Base-by-base conservation (phyloP, 441 rosid species). In the Gossypium lobatum region DNA sequence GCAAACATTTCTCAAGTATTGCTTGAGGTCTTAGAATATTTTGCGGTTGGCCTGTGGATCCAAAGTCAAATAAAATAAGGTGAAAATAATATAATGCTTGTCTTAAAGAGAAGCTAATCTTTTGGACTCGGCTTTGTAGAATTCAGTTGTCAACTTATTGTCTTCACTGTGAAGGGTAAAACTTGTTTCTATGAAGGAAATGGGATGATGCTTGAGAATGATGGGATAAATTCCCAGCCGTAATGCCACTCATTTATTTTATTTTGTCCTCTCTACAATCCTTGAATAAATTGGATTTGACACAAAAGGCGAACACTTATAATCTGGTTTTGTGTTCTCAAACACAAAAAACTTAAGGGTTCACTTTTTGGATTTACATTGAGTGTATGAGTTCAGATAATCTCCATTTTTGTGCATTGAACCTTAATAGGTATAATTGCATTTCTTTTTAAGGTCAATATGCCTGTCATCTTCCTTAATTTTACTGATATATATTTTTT, bases 271-370 rank as follows among this genome's bases (percentile, higher is more conserved):
- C 23, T 37, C 34, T 4, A 13, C 4, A 18, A 28, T 2, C 54
- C 20, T 59, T 6, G 8, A 31, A n/a, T 6, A 45, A n/a, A 58
- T 42, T 67, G 57, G 57, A 26, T 57, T 55, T 42, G 10, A n/a
- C 46, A 3, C 18, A 37, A 5, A 20, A 13, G 1, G 16, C 2
- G 8, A 20, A 21, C 71, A 46, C 37, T 66, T 66, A 13, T 13
- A 21, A 66, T 25, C 39, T 46, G 57, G 70, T 65, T 45, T 65
- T 65, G 6, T 48, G 50, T 25, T 65, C 57, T 66, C 20, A 46
- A 66, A 64, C 39, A 6, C 57, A 13, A 46, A 23, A 21, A 46
- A 6, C 55, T 50, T 66, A 46, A 46, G 1, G 10, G 6, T 21
- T 23, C 6, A 21, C 39, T 23, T 46, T 46, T 48, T 66, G 57